phyloP scores from a whole-genome alignment of 306 rosid species.

The Calophaca sinica region DNA sequence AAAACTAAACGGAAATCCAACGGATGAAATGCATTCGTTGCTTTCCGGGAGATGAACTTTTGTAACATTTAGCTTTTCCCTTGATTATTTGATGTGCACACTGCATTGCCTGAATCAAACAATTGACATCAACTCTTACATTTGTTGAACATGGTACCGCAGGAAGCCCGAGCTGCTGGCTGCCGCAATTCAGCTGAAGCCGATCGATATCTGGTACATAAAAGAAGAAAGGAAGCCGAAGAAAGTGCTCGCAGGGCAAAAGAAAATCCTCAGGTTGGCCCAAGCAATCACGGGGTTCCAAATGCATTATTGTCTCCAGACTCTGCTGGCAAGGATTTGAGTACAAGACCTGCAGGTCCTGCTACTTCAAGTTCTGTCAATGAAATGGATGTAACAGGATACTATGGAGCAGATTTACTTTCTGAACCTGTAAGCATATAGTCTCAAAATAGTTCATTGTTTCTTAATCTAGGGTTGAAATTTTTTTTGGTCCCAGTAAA shows the following conservation, averaged over 20 bases:
- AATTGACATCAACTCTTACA: slow-evolving; percentile 14
- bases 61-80: no score
- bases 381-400: slow-evolving; percentile 66
- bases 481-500: no score
- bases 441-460: background rate
- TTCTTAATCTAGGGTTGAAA: background rate
- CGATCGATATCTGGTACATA: slow-evolving; percentile 68
- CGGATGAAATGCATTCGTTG: no score
- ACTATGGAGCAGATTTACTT: slow-evolving; percentile 79
- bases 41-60: no score
- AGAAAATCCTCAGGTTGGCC: slow-evolving; percentile 68
- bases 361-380: slow-evolving; percentile 65
- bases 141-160: slow-evolving; percentile 39
- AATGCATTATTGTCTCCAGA: slow-evolving; percentile 66
- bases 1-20: no score
- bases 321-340: slow-evolving; percentile 65
- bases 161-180: slow-evolving; percentile 90
- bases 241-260: slow-evolving; percentile 63
- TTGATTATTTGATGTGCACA: slow-evolving; percentile 27
- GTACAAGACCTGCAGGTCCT: slow-evolving; percentile 67
- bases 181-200: slow-evolving; percentile 77
- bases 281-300: slow-evolving; percentile 73
- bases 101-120: slow-evolving; percentile 32
- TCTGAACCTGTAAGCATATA: slow-evolving; percentile 77
- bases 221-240: slow-evolving; percentile 76